Conservation (phyloP, 164 flowering plant genomes). For the Stephania japonica region DNA sequence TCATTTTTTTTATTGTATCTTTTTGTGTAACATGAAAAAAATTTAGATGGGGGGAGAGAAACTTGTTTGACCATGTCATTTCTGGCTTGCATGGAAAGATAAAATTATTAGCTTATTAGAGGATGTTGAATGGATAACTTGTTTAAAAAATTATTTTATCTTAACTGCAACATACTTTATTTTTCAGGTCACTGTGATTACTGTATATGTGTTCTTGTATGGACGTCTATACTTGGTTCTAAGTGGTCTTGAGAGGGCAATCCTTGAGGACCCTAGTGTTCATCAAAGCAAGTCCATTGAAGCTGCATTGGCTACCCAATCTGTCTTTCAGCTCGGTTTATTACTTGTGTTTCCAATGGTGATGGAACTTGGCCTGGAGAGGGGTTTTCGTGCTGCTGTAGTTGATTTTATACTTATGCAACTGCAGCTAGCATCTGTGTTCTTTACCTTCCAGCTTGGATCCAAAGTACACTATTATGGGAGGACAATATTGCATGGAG, state of each 20-base stretch:
- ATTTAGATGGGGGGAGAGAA: not conserved
- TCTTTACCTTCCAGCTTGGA: constrained; percentile 96
- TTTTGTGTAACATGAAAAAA: not conserved
- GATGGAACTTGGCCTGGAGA: constrained; percentile 93
- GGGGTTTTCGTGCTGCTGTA: constrained; percentile 87
- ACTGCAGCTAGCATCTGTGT: constrained; percentile 93
- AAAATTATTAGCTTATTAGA: not conserved
- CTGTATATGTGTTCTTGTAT: constrained; percentile 79
- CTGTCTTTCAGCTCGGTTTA: constrained; percentile 82
- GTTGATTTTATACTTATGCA: constrained; percentile 92
- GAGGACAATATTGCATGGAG: constrained; percentile 94
- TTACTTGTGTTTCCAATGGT: constrained; percentile 90
- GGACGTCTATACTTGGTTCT: constrained; percentile 88
- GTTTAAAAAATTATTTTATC: not conserved
- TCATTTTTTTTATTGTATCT: not conserved
- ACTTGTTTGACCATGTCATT: not conserved
- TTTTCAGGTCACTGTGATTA: constrained; percentile 85
- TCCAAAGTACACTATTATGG: constrained; percentile 94
- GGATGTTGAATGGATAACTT: not conserved
- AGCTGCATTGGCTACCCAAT: constrained; percentile 76
- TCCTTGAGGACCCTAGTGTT: constrained; percentile 48
- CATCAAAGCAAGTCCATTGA: constrained; percentile 66
- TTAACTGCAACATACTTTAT: constrained; percentile 7
- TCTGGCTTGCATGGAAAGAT: not conserved
- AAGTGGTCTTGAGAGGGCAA: constrained; percentile 82